A percentile compares a stretch with the other conserved stretches of the same genome.
Evolutionary conservation across 495 filamentous ascomycete species (phyloP).

Genomic region (Pseudoneurospora amorphoporcata): DNA sequence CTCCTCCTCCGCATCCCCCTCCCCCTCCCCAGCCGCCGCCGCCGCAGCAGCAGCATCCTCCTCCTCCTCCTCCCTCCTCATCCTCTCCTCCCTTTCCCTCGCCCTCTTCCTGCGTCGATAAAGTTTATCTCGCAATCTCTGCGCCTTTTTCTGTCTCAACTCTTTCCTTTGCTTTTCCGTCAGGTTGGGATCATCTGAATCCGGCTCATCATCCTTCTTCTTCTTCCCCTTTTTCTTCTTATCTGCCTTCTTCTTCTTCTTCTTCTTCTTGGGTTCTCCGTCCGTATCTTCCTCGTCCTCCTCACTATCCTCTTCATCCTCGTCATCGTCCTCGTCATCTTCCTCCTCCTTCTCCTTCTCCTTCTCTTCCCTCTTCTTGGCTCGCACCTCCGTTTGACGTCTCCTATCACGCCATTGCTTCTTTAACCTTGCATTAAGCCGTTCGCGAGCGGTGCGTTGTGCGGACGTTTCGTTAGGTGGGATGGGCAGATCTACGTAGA

Average conservation of each 20-base stretch:
- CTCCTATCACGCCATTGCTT: not conserved
- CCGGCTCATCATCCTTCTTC: accelerated
- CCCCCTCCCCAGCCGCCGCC: not conserved
- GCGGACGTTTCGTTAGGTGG: not conserved
- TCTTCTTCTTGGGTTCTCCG: too few species aligned
- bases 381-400: not conserved
- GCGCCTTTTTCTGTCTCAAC: not conserved
- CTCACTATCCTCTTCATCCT: not conserved
- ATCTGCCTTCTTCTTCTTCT: too few species aligned
- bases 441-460: not conserved
- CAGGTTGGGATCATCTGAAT: not conserved
- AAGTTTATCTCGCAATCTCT: not conserved
- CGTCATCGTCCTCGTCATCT: not conserved
- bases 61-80: not conserved
- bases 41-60: not conserved
- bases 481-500: not conserved
- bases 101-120: not conserved
- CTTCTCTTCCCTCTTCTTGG: not conserved
- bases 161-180: not conserved
- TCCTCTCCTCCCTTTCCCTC: not conserved
- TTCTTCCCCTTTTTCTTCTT: not conserved
- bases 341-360: not conserved
- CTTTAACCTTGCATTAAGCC: not conserved
- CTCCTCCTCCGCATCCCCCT: too few species aligned
- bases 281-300: too few species aligned